Percentiles rank a stretch among this genome's conserved stretches.
Conservation (phyloP, 202 grass and related monocot species). For the Zoysia matrella region DNA sequence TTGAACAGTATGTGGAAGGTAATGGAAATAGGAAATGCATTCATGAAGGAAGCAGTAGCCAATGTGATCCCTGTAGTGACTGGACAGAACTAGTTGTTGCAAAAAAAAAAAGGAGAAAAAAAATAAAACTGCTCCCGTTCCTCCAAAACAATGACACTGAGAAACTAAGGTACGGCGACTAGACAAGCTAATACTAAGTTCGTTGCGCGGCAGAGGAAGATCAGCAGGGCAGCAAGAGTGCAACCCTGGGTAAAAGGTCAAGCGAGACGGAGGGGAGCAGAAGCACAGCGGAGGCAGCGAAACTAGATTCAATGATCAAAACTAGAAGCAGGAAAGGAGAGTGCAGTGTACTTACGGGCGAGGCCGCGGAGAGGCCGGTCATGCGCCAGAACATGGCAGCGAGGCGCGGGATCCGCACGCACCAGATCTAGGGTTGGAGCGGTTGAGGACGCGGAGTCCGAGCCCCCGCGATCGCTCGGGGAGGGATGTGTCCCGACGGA, state of each 20-base stretch:
- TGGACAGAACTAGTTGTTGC: background rate
- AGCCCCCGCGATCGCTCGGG: conserved; percentile 16
- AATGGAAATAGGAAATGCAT: background rate
- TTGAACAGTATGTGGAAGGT: background rate
- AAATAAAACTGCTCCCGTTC: too few relatives aligned
- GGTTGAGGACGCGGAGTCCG: background rate
- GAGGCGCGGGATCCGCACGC: conserved; percentile 41
- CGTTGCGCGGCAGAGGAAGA: too few relatives aligned
- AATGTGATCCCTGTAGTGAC: background rate
- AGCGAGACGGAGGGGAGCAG: too few relatives aligned
- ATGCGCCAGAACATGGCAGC: conserved; percentile 97
- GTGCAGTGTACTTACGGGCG: conserved; percentile 60
- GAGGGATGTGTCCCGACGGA: background rate
- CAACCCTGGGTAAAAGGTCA: too few relatives aligned
- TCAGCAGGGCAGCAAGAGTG: too few relatives aligned
- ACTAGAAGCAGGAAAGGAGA: background rate
- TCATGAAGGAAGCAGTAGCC: background rate
- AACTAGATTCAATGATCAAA: background rate
- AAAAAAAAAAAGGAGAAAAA: too few relatives aligned
- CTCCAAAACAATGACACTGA: too few relatives aligned
- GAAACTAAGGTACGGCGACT: too few relatives aligned
- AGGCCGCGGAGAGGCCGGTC: conserved; percentile 92
- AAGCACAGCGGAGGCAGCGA: too few relatives aligned
- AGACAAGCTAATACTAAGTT: too few relatives aligned
- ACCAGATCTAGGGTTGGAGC: conserved; percentile 62